Percentiles rank a stretch among this genome's conserved stretches.
phyloP scores from a whole-genome alignment of 2,329 filamentous ascomycete species.

The Botrytis cinerea region DNA sequence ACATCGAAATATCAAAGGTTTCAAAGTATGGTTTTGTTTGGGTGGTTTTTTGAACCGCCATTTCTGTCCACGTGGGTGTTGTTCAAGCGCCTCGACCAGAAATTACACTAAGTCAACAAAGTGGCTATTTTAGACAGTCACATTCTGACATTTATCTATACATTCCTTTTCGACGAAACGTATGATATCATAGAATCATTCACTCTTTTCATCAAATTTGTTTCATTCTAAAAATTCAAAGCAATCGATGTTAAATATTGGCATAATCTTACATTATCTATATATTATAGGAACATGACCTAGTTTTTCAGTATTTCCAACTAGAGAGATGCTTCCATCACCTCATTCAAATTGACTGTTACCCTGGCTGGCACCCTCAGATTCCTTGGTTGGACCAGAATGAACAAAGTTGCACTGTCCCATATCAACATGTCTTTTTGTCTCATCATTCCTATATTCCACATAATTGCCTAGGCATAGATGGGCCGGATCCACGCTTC shows the following conservation, averaged over 20 bases:
- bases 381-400: background rate
- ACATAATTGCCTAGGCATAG: background rate
- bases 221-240: background rate
- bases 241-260: background rate
- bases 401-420: background rate
- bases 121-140: background rate
- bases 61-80: background rate
- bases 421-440: background rate
- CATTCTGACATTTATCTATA: background rate
- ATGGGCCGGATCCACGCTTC: background rate
- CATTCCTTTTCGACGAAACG: accelerated
- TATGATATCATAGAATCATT: background rate
- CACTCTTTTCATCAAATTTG: background rate
- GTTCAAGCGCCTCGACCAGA: background rate
- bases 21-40: background rate
- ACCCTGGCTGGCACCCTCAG: background rate
- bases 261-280: background rate
- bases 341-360: background rate
- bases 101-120: background rate
- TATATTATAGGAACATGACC: background rate
- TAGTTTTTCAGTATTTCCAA: background rate
- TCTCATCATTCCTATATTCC: background rate
- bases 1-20: background rate
- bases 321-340: background rate
- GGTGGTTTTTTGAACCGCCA: background rate